Percentiles rank a stretch among this genome's conserved stretches.
Evolutionary conservation across 495 filamentous ascomycete genomes (phyloP).

Genomic region (Hypoxylon fuscum): DNA sequence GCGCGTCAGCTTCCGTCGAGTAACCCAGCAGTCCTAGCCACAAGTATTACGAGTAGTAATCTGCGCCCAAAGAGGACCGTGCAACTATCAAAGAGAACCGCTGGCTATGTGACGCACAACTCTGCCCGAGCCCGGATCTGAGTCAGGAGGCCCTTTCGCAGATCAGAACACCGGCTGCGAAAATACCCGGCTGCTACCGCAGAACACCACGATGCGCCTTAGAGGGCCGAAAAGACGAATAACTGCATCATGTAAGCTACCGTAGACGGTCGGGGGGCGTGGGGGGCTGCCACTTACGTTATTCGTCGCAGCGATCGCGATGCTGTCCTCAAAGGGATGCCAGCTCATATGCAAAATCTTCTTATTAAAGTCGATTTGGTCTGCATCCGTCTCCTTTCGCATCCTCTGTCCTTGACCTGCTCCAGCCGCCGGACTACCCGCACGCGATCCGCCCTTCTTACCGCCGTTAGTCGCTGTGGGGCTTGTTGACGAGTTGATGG

Average conservation of each 20-base stretch:
- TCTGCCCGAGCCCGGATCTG: constrained; percentile 17
- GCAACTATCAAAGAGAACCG: constrained; percentile 34
- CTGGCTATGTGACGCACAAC: constrained; percentile 27
- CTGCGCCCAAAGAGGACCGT: constrained; percentile 23
- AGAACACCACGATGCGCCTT: constrained; percentile 39
- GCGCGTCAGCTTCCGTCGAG: constrained; percentile 24
- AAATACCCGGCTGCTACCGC: constrained; percentile 28
- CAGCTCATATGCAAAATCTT: constrained; percentile 99
- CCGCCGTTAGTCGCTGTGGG: constrained; percentile 74
- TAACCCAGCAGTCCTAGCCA: constrained; percentile 23
- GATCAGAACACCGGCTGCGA: constrained; percentile 23
- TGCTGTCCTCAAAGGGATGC: constrained; percentile 99
- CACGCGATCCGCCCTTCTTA: constrained; percentile 84
- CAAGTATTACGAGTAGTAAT: constrained; percentile 30
- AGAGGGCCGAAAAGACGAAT: constrained; percentile 99
- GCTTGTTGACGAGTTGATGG: constrained; percentile 83
- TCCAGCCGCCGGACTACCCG: constrained; percentile 86
- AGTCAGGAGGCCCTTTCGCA: constrained; percentile 18
- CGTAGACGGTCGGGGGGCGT: not conserved
- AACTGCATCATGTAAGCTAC: constrained; percentile 64
- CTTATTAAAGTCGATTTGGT: constrained; percentile 99
- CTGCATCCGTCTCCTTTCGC: constrained; percentile 98
- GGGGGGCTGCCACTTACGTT: constrained; percentile 73
- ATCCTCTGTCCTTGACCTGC: constrained; percentile 88
- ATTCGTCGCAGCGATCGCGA: constrained; percentile 98